Evolutionary conservation across 1,284 basidiomycete species (phyloP), one percentile per base, ranked within the genome.

Genomic region (Sporisorium iseilematis-ciliati): DNA sequence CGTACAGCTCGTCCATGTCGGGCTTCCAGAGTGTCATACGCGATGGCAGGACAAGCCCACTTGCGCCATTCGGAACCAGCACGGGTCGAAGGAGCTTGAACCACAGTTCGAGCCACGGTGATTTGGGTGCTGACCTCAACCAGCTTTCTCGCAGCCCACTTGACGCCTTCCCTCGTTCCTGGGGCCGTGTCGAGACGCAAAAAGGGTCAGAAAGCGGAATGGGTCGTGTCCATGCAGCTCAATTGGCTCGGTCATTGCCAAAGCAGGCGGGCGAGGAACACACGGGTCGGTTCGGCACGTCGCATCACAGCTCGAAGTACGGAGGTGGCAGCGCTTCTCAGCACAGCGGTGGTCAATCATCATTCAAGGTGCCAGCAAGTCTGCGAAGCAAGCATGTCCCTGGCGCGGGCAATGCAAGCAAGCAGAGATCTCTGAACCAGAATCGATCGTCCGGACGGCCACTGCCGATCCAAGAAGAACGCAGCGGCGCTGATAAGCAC

Each of bases 31-130:
- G 50, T 14, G 42, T 65, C 38, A 26, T 61, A 16, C 65, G 70
- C 20, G 69, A 71, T 46, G 75, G 75, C 23, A 46, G 72, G 12
- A 56, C 66, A 11, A 68, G 77, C 45, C 64, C 71, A 2, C 48
- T 63, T 6, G 55, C 63, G 10, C 53, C 70, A 0, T 69, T 74
- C 25, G 72, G 51, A 0, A 49, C 69, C 2, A 71, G 67, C 41
- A 49, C 54, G 31, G 57, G 63, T 25, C 61, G 62, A n/a, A 63
- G 68, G 25, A 62, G 59, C n/a, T 46, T 72, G 41, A 42, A 68
- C 31, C 73, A 71, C 51, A 75, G 73, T n/a, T 61, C 67, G 2
- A 75, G 73, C 49, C 67, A 75, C n/a, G 64, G 73, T 16, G 65
- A 66, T 63, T 68, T 75, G 0, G 49, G 58, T 2, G n/a, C 57